A percentile compares a stretch with the other conserved stretches of the same genome.
Evolutionary conservation across 495 filamentous ascomycete species (phyloP).

Genomic region (Xylaria curta): DNA sequence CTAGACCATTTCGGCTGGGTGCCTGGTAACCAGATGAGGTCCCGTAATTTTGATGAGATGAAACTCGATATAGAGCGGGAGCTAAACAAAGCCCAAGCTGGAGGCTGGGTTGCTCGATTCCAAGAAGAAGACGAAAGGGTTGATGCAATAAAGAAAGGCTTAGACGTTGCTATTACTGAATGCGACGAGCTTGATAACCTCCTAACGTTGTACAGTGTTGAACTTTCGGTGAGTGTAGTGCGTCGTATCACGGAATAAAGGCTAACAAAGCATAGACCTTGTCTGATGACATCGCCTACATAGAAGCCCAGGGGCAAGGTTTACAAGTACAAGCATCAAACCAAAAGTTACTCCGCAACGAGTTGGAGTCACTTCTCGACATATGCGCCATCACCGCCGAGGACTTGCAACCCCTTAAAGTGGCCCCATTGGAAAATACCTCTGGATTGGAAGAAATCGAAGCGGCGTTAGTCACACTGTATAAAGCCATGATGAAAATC

Average conservation of each 20-base stretch:
- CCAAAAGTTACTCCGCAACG: slow-evolving; percentile 89
- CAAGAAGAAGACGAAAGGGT: slow-evolving; percentile 90
- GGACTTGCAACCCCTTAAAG: slow-evolving; percentile 74
- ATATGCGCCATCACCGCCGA: slow-evolving; percentile 83
- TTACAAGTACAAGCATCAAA: slow-evolving; percentile 96
- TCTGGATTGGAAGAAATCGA: slow-evolving; percentile 79
- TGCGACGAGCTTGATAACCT: slow-evolving; percentile 95
- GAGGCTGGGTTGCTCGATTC: slow-evolving; percentile 86
- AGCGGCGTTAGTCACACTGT: slow-evolving; percentile 75
- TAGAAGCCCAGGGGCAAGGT: slow-evolving; percentile 96
- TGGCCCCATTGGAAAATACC: slow-evolving; percentile 73
- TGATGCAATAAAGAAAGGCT: slow-evolving; percentile 77
- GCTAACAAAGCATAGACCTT: slow-evolving; percentile 72
- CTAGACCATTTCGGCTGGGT: slow-evolving; percentile 92
- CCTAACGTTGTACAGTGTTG: slow-evolving; percentile 90
- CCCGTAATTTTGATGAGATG: slow-evolving; percentile 79
- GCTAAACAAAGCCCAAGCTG: slow-evolving; percentile 86
- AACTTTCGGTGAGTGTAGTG: slow-evolving; percentile 76
- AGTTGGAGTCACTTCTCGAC: slow-evolving; percentile 79
- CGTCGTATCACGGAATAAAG: not conserved
- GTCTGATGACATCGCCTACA: slow-evolving; percentile 93
- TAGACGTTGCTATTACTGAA: slow-evolving; percentile 88
- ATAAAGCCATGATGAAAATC: slow-evolving; percentile 93
- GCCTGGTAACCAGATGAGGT: slow-evolving; percentile 68
- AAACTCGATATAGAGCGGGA: slow-evolving; percentile 85